Evolutionary conservation across 768 basidiomycete species (phyloP).

Genomic region (Russula olivacea): DNA sequence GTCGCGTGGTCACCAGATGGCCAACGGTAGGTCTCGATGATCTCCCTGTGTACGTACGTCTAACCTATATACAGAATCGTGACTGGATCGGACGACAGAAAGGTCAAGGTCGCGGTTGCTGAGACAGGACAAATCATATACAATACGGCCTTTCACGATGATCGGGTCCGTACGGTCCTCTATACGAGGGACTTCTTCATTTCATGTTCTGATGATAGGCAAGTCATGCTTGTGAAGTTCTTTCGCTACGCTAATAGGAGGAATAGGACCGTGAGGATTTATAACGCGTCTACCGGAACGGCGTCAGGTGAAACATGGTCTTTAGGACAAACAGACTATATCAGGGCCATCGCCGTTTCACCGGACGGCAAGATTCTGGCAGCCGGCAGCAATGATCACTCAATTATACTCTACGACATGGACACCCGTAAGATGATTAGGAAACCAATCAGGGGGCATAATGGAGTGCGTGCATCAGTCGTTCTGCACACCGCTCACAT

Average conservation of each 20-base stretch:
- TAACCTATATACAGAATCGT: constrained; percentile 5
- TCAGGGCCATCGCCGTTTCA: constrained; percentile 28
- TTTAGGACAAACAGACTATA: constrained; percentile 10
- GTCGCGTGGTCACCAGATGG: constrained; percentile 30
- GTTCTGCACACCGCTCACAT: not conserved
- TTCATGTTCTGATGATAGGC: constrained; percentile 13
- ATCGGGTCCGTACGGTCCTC: constrained; percentile 11
- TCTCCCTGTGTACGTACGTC: not conserved
- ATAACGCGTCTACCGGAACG: constrained; percentile 11
- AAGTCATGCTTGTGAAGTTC: not conserved
- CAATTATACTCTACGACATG: constrained; percentile 16
- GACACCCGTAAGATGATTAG: not conserved
- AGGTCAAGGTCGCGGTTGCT: constrained; percentile 7
- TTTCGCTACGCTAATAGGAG: not conserved
- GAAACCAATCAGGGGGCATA: constrained; percentile 10
- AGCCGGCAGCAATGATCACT: constrained; percentile 7
- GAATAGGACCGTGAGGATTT: constrained; percentile 17
- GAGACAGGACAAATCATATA: constrained; percentile 14
- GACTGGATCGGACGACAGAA: constrained; percentile 16
- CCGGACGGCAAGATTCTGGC: constrained; percentile 27
- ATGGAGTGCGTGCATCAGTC: not conserved
- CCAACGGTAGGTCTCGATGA: not conserved
- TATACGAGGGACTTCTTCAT: constrained; percentile 6
- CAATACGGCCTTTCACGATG: constrained; percentile 14
- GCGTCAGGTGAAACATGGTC: constrained; percentile 8